Evolutionary conservation across 164 flowering plant species (phyloP).

Genomic region (Stephania japonica): DNA sequence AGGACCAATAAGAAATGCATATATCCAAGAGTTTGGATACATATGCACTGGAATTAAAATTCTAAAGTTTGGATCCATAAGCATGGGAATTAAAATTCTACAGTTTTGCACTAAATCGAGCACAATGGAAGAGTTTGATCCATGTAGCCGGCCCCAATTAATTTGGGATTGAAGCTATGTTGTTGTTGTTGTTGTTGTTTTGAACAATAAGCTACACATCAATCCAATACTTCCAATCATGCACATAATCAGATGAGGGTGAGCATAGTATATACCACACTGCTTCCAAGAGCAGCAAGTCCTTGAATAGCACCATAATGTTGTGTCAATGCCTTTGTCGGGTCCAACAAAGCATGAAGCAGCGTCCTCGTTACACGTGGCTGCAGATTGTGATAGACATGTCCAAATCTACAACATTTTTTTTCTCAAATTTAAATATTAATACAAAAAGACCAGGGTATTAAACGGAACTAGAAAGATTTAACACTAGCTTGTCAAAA

Average conservation of each 20-base stretch:
- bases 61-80: no score
- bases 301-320: slow-evolving; percentile 99
- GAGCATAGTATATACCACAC: slow-evolving; percentile 52
- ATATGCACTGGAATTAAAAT: no score
- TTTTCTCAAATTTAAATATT: background rate
- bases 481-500: background rate
- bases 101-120: no score
- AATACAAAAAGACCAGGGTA: background rate
- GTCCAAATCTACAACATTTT: slow-evolving; percentile 62
- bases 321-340: slow-evolving; percentile 69
- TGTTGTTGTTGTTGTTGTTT: no score
- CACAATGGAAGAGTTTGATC: no score
- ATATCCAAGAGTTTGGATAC: background rate
- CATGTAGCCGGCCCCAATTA: no score
- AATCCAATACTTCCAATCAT: no score
- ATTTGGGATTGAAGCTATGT: no score
- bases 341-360: slow-evolving; percentile 84
- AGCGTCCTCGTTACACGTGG: slow-evolving; percentile 81
- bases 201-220: no score
- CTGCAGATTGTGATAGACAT: slow-evolving; percentile 76
- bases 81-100: no score
- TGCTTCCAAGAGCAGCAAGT: slow-evolving; percentile 76
- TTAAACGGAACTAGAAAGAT: background rate
- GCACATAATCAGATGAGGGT: background rate
- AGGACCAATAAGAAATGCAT: background rate